Base-by-base conservation (phyloP, 208 protist genomes). In the Trypanosoma vivax region DNA sequence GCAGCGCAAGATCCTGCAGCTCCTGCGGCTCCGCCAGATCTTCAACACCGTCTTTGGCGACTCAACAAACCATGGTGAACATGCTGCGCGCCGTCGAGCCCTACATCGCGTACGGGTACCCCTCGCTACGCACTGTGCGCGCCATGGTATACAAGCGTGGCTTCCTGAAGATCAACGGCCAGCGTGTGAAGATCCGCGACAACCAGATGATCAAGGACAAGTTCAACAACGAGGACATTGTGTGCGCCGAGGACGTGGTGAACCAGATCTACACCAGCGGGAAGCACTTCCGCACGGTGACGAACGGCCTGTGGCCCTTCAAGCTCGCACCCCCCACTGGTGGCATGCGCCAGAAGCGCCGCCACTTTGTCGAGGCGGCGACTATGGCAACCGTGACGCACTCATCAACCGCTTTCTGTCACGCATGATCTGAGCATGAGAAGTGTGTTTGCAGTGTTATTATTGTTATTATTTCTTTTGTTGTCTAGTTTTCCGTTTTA, bases 121-220 rank as follows among this genome's bases (percentile, higher is more conserved):
- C 98, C 42, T 96, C 88, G 53, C 81, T 99, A 16, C 94, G 96
- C 70, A 96, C 98, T 3, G 88, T 99, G 27, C 82, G 92, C 29
- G 88, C 97, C 35, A 81, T 99, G 27, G 76, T 99, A 57, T 99
- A 99, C 95, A 99, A 99, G 93, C 97, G 98, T 60, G 99, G 99
- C 47, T 93, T 88, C 83, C 92, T 86, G 50, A 98, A 98, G 76
- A 57, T 99, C 58, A 96, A 99, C 76, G 76, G 82, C 31, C 90
- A 99, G 81, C 96, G 98, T 65, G 81, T 99, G 53, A 95, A 97
- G 62, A 83, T 99, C 68, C 82, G 50, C 47, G 80, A 95, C 72
- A 99, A 99, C 72, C 67, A 90, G 54, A 80, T 99, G 50, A 92
- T 99, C 64, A 93, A 98, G 74, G 56, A 96, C 43, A 62, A 73